Conservation (phyloP, 1,139 yeast species). For the Kurtzmaniella natalensis region DNA sequence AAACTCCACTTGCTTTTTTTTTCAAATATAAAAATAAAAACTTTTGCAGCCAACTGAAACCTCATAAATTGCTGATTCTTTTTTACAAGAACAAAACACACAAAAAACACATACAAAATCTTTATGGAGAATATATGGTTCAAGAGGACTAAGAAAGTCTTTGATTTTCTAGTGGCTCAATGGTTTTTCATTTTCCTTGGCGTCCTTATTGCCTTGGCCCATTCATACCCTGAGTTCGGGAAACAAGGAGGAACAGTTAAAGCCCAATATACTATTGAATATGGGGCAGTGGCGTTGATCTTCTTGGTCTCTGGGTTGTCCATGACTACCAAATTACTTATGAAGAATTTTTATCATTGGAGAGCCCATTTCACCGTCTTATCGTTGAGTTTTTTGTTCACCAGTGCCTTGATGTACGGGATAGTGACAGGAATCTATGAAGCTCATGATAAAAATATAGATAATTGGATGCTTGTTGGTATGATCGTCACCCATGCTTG, state of each 20-base stretch:
- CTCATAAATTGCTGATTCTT: no score
- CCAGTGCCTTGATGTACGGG: constrained; percentile 74
- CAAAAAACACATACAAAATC: no score
- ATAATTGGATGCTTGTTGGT: constrained; percentile 74
- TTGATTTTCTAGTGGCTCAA: constrained; percentile 30
- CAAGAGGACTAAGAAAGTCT: constrained; percentile 9
- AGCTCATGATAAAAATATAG: constrained; percentile 55
- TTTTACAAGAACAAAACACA: no score
- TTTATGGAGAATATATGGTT: constrained; percentile 1
- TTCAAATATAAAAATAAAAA: no score
- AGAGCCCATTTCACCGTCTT: constrained; percentile 76
- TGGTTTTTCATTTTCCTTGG: constrained; percentile 81
- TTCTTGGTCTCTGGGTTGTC: constrained; percentile 78
- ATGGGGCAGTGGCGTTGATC: constrained; percentile 83
- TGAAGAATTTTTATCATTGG: constrained; percentile 66
- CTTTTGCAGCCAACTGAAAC: no score
- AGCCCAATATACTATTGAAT: constrained; percentile 73
- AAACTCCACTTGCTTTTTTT: no score
- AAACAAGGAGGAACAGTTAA: constrained; percentile 73
- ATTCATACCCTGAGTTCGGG: constrained; percentile 77
- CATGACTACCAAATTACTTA: constrained; percentile 59
- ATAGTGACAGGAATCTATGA: constrained; percentile 62
- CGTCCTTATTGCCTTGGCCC: constrained; percentile 67
- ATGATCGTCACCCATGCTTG: constrained; percentile 78
- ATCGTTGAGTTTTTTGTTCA: constrained; percentile 64